Percentiles rank a stretch among this genome's conserved stretches.
phyloP scores from a whole-genome alignment of 2,329 filamentous ascomycete species.

The Trichoderma semiorbis region DNA sequence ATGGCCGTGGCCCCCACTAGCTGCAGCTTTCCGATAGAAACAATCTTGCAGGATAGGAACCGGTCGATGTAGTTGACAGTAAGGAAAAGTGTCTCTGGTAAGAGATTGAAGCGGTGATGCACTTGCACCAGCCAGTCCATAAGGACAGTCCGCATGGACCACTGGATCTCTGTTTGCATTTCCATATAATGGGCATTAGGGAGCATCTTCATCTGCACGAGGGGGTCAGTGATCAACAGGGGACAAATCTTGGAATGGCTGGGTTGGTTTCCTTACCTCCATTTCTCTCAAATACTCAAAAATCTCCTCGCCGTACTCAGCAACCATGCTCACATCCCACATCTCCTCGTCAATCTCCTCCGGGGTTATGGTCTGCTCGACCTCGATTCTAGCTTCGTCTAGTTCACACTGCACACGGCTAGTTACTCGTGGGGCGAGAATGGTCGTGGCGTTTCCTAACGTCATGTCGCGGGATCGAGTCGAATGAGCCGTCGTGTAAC shows the following conservation, averaged over 20 bases:
- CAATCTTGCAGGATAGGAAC: constrained; percentile 90
- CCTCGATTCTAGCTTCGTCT: constrained; percentile 59
- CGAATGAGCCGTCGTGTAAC: constrained; percentile 74
- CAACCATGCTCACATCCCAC: constrained; percentile 96
- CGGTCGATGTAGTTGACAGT: constrained; percentile 96
- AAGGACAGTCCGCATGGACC: constrained; percentile 95
- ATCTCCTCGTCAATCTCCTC: constrained; percentile 85
- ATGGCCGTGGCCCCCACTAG: constrained; percentile 94
- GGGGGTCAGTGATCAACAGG: background rate
- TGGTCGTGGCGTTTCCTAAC: constrained; percentile 47
- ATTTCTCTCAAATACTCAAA: constrained; percentile 87
- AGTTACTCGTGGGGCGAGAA: constrained; percentile 71
- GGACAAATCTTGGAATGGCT: background rate
- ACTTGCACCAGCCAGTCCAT: constrained; percentile 99
- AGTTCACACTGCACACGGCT: constrained; percentile 70
- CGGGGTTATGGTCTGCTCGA: constrained; percentile 63
- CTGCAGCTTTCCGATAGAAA: constrained; percentile 92
- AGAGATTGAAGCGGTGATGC: constrained; percentile 82
- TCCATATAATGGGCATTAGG: constrained; percentile 97
- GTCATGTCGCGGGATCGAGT: constrained; percentile 65
- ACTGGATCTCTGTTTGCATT: constrained; percentile 92
- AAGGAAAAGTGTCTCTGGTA: constrained; percentile 93
- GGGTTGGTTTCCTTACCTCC: constrained; percentile 58
- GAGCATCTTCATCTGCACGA: constrained; percentile 65
- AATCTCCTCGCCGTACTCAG: constrained; percentile 94